These are phyloP conservation scores for Globisporangium carolinianum DNA, from an alignment of 352 stramenopile species.

Conservation along the genomic window DNA sequence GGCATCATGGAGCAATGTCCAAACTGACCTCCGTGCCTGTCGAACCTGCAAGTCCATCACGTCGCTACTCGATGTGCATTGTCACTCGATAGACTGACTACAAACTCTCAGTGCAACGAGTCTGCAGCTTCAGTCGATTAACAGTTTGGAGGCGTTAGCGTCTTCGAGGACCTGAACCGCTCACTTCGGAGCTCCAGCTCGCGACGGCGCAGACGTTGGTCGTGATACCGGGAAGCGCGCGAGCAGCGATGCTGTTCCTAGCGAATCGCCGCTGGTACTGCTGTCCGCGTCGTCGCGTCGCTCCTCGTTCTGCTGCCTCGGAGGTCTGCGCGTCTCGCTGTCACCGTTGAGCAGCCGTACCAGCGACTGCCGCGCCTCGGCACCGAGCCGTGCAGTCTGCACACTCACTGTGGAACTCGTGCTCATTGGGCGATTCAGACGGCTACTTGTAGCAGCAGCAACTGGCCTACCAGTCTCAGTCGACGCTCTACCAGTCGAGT, in stretches of 20 bases:
- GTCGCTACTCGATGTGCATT: neutral
- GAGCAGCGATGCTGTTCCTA: neutral
- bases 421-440: conserved; percentile 2
- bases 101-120: neutral
- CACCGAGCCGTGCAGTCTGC: conserved; percentile 2
- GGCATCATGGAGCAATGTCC: too few species aligned
- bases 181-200: neutral
- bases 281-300: neutral
- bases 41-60: conserved; percentile 1
- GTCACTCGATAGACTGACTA: neutral
- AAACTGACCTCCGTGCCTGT: neutral
- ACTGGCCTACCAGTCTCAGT: neutral
- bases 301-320: neutral
- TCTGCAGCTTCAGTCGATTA: neutral
- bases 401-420: neutral
- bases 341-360: conserved; percentile 7
- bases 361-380: conserved; percentile 4
- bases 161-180: neutral
- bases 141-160: neutral
- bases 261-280: neutral
- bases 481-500: conserved; percentile 2
- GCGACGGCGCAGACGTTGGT: conserved; percentile 14
- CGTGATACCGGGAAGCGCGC: conserved; percentile 11
- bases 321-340: neutral
- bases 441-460: neutral